Conservation (phyloP, 306 rosid genomes). For the Trifolium subterraneum region DNA sequence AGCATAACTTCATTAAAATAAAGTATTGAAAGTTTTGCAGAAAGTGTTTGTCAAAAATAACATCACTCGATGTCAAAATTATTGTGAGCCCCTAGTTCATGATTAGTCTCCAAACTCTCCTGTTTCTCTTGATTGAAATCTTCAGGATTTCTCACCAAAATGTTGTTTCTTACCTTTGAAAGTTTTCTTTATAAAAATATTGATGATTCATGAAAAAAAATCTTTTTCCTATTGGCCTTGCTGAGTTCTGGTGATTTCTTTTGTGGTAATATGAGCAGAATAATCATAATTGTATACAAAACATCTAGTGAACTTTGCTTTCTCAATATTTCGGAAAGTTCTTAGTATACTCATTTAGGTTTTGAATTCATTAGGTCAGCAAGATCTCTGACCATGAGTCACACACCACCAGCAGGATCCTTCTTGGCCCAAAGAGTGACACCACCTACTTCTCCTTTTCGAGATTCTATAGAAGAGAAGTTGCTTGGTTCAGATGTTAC, state of each 20-base stretch:
- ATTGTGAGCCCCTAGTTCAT: not conserved
- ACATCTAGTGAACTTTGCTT: slow-evolving; percentile 7
- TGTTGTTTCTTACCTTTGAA: not conserved
- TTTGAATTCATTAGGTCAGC: slow-evolving; percentile 70
- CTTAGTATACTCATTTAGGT: slow-evolving; percentile 24
- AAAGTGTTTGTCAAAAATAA: not conserved
- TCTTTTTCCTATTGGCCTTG: not conserved
- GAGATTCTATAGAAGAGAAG: slow-evolving; percentile 55
- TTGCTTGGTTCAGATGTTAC: slow-evolving; percentile 59
- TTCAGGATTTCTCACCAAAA: not conserved
- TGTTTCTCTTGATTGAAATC: not conserved
- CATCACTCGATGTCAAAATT: too few species aligned
- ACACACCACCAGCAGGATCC: slow-evolving; percentile 72
- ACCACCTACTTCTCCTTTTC: slow-evolving; percentile 36
- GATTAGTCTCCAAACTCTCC: not conserved
- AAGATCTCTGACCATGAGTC: slow-evolving; percentile 74
- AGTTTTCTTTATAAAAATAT: not conserved
- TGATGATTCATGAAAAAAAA: not conserved
- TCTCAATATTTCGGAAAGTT: slow-evolving; percentile 16
- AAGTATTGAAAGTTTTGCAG: too few species aligned
- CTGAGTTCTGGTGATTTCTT: not conserved
- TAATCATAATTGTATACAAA: slow-evolving; percentile 15
- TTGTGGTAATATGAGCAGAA: not conserved
- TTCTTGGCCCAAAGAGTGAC: slow-evolving; percentile 57
- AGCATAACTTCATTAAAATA: too few species aligned